Conservation (phyloP, 805 yeast genomes). For the Candida chauliodis region DNA sequence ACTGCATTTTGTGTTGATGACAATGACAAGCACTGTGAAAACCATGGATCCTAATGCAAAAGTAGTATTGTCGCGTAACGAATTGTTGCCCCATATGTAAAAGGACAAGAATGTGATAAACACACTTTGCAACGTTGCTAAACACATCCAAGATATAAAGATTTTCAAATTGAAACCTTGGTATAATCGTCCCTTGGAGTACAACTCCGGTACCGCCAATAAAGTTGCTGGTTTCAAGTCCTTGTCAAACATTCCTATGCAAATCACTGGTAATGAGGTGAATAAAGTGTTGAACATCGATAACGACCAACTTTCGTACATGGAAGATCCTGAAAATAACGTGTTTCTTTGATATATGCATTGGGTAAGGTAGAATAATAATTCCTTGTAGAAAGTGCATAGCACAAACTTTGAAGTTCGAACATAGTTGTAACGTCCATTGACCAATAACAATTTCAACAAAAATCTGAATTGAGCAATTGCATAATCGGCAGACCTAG, state of each 20-base stretch:
- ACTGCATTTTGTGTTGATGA: conserved; percentile 76
- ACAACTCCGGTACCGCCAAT: conserved; percentile 87
- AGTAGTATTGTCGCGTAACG: conserved; percentile 68
- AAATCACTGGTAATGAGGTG: conserved; percentile 86
- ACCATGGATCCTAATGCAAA: conserved; percentile 78
- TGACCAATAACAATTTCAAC: conserved; percentile 79
- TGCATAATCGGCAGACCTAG: conserved; percentile 90
- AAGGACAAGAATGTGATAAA: conserved; percentile 65
- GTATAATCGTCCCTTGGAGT: conserved; percentile 69
- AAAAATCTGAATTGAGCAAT: conserved; percentile 91
- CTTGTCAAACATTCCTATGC: conserved; percentile 93
- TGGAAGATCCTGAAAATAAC: conserved; percentile 85
- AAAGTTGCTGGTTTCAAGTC: conserved; percentile 87
- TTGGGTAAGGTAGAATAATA: conserved; percentile 85
- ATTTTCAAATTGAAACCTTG: conserved; percentile 68
- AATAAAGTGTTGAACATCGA: conserved; percentile 96
- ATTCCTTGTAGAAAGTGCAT: conserved; percentile 92
- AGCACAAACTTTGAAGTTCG: conserved; percentile 89
- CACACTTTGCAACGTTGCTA: conserved; percentile 72
- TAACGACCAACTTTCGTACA: conserved; percentile 93
- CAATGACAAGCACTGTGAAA: conserved; percentile 66
- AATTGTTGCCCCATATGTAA: conserved; percentile 66
- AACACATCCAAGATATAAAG: conserved; percentile 73
- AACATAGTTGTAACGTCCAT: conserved; percentile 93
- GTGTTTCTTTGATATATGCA: conserved; percentile 82